Conservation (phyloP, 805 yeast genomes). For the Tetrapisispora pingtungensis region DNA sequence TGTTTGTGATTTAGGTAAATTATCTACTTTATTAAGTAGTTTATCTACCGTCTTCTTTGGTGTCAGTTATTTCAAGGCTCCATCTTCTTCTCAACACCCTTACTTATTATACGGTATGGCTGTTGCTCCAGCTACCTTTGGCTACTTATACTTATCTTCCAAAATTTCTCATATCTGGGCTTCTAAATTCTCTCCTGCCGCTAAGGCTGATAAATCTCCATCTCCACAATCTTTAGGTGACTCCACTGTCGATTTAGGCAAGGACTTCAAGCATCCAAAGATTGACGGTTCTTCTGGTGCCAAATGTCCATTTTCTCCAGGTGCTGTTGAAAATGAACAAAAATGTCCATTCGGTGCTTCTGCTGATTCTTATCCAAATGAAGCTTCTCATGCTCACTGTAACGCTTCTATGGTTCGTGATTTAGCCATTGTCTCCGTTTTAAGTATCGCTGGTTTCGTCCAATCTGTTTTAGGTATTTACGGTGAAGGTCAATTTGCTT, state of each 20-base stretch:
- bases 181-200: not conserved
- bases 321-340: slow-evolving; percentile 4
- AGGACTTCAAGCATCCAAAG: slow-evolving; percentile 5
- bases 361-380: not conserved
- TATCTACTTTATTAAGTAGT: slow-evolving; percentile 32
- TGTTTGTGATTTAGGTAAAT: slow-evolving; percentile 9
- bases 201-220: not conserved
- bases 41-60: slow-evolving; percentile 42
- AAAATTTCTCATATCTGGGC: not conserved
- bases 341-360: slow-evolving; percentile 12
- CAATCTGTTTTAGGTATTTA: slow-evolving; percentile 27
- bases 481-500: slow-evolving; percentile 26
- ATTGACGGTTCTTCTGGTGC: not conserved
- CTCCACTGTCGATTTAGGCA: slow-evolving; percentile 24
- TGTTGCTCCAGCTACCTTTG: slow-evolving; percentile 14
- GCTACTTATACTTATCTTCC: slow-evolving; percentile 10
- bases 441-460: slow-evolving; percentile 17
- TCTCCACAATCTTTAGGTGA: slow-evolving; percentile 10
- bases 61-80: slow-evolving; percentile 47
- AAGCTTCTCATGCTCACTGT: slow-evolving; percentile 2
- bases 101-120: slow-evolving; percentile 53
- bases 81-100: slow-evolving; percentile 54
- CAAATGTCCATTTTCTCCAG: slow-evolving; percentile 3
- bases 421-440: slow-evolving; percentile 10
- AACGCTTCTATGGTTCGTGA: slow-evolving; percentile 9